These are phyloP conservation scores for Silene conica DNA, from an alignment of 148 eudicot genomes.

Conservation along the genomic window DNA sequence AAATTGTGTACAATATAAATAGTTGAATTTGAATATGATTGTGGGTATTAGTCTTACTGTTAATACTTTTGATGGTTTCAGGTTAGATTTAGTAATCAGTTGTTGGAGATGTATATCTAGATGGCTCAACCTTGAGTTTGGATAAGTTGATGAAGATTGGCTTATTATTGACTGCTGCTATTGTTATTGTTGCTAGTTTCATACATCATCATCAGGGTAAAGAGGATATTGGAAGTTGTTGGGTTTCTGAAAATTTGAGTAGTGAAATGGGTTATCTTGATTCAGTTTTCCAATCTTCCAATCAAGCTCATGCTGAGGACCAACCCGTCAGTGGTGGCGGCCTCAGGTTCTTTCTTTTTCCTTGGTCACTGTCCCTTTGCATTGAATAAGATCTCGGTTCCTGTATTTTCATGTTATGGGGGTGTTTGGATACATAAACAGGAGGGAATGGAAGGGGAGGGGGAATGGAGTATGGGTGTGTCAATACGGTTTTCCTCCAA, in stretches of 20 bases:
- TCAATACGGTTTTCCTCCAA: background rate
- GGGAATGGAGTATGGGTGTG: background rate
- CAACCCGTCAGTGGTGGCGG: conserved; percentile 86
- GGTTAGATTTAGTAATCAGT: conserved; percentile 32
- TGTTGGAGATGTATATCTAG: conserved; percentile 30
- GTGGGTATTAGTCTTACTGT: background rate
- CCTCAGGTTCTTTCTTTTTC: conserved; percentile 45
- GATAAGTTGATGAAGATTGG: conserved; percentile 23
- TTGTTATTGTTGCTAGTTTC: conserved; percentile 23
- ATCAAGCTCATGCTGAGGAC: conserved; percentile 57
- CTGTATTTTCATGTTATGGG: background rate
- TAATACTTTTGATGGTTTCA: conserved; percentile 1
- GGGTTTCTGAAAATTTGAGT: conserved; percentile 30
- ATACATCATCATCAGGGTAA: conserved; percentile 27
- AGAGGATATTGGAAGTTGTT: conserved; percentile 22
- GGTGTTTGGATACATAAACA: no score
- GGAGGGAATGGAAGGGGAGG: background rate
- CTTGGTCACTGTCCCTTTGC: background rate
- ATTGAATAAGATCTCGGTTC: conserved; percentile 7
- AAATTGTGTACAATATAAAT: no score
- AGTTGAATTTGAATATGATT: background rate
- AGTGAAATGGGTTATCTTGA: conserved; percentile 80
- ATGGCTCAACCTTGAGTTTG: conserved; percentile 31
- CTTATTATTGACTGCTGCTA: conserved; percentile 15
- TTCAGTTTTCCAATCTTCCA: conserved; percentile 67